Percentiles rank a stretch among this genome's conserved stretches.
Evolutionary conservation across 2,329 filamentous ascomycete genomes (phyloP).

Genomic region (Apiospora marii): DNA sequence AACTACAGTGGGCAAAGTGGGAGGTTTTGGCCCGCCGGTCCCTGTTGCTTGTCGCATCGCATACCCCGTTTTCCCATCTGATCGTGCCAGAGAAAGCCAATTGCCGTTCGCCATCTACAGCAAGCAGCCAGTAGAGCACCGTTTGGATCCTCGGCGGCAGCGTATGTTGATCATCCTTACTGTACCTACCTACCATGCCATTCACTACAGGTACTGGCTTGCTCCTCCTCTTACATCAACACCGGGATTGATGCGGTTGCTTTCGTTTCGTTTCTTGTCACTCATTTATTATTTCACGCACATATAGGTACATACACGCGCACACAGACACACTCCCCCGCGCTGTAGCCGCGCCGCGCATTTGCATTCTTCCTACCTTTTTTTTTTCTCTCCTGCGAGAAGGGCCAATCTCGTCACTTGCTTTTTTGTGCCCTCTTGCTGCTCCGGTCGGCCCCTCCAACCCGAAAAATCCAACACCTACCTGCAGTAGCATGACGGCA

Average conservation of each 20-base stretch:
- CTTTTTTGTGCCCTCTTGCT: neutral
- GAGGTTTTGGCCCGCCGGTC: neutral
- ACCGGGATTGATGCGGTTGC: neutral
- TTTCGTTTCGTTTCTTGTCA: conserved; percentile 9
- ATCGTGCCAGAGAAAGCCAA: conserved; percentile 8
- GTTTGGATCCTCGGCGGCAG: neutral
- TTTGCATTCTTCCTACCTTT: neutral
- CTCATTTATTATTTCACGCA: neutral
- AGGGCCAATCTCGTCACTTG: neutral
- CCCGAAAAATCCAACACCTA: neutral
- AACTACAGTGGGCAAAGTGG: neutral
- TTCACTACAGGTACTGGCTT: neutral
- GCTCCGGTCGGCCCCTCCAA: conserved; percentile 7
- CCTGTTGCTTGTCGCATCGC: neutral
- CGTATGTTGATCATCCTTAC: conserved; percentile 4
- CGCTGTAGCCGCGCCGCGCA: neutral
- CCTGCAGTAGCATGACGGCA: conserved; percentile 11
- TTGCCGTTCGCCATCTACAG: neutral
- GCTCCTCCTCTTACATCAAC: neutral
- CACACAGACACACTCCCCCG: neutral
- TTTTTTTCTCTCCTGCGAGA: neutral
- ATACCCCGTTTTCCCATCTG: neutral
- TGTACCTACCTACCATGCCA: neutral
- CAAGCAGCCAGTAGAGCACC: neutral
- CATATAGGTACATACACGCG: neutral